Evolutionary conservation across 179 eudicot genomes (phyloP).

Genomic region (Drosera spatulata): DNA sequence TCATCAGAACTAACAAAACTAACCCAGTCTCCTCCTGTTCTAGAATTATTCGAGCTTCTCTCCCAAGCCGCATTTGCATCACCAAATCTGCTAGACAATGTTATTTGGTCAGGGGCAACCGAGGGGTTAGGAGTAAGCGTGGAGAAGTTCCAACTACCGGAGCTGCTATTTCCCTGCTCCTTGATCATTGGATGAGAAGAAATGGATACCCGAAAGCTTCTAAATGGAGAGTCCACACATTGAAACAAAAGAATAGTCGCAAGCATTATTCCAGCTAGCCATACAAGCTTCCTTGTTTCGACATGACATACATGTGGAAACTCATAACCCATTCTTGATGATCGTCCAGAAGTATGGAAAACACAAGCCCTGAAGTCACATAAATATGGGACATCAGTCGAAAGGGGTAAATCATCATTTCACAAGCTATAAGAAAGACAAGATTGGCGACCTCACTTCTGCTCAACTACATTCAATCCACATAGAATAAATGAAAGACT

Average conservation of each 20-base stretch:
- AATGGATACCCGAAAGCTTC: constrained; percentile 27
- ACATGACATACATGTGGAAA: constrained; percentile 13
- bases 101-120: not conserved
- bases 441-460: no score
- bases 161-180: not conserved
- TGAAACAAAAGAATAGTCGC: constrained; percentile 35
- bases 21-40: constrained; percentile 6
- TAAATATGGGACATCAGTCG: no score
- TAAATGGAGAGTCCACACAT: constrained; percentile 47
- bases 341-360: not conserved
- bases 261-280: constrained; percentile 40
- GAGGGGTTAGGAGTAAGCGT: not conserved
- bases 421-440: no score
- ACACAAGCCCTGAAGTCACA: not conserved
- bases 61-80: not conserved
- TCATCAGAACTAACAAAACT: constrained; percentile 7
- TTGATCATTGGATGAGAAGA: constrained; percentile 22
- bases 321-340: constrained; percentile 6
- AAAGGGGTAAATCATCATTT: no score
- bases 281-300: constrained; percentile 44
- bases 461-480: no score
- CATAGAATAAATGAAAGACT: no score
- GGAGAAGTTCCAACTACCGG: constrained; percentile 6
- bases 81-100: not conserved
- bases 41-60: constrained; percentile 3